Base-by-base conservation (phyloP, 495 filamentous ascomycete species). In the Annulohypoxylon nitens region DNA sequence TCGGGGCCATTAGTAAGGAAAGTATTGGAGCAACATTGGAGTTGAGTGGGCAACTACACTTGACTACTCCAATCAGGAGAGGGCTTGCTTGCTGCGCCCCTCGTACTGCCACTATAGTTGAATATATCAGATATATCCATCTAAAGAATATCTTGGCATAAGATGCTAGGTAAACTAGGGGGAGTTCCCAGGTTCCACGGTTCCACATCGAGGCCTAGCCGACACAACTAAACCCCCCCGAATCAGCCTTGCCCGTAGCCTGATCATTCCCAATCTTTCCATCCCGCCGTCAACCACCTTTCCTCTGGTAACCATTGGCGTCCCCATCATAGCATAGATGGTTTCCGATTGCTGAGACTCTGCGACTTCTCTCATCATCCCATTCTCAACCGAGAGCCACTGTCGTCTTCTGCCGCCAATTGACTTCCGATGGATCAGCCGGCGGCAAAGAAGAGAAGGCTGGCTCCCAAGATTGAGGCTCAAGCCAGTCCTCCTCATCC, bases 381-480 rank as follows among this genome's bases (percentile, higher is more conserved):
- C 62, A 72, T 70, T 77, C 72, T 55, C 54, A 53, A 37, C 48
- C 25, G 39, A 64, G 50, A 47, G 64, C 39, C 57, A 45, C 61
- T 26, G 45, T 51, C 37, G 39, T 64, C 37, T 67, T 26, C 41
- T 53, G 61, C 63, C 39, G 51, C 48, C 72, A 75, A 75, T 75
- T 75, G 72, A 75, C 62, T 34, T 62, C 26, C 67, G 62, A 79
- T 79, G 77, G 77, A 79, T 74, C 77, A 77, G 66, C 77, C 77
- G 59, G 77, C 77, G 65, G 72, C 77, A 50, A 79, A 79, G 73
- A 79, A 79, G 68, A 77, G 77, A 75, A 77, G 77, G 77, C 77
- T 79, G 75, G 77, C 77, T 59, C 77, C 77, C 51, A 79, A 79
- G 77, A 76, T 75, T 63, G 77, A 79, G 70, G 70, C 75, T 72